Percentiles rank a stretch among this genome's conserved stretches.
These are phyloP conservation scores for Citrus trifoliata DNA, from an alignment of 345 rosid species.

Conservation along the genomic window DNA sequence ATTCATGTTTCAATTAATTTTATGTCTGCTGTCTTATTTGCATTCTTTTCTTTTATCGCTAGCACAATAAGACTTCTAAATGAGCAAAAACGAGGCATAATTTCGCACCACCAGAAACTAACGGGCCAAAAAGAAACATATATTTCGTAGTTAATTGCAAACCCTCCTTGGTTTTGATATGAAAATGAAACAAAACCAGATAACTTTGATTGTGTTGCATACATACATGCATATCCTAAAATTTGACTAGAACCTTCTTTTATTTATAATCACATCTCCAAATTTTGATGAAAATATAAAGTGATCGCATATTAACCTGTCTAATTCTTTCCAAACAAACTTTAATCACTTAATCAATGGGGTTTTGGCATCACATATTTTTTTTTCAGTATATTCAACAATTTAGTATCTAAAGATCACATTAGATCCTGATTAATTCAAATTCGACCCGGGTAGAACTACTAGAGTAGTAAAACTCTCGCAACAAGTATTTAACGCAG, in stretches of 20 bases:
- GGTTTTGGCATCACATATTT: background rate
- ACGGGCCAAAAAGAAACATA: background rate
- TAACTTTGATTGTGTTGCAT: background rate
- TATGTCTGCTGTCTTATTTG: background rate
- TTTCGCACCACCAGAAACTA: background rate
- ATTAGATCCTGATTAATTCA: no score
- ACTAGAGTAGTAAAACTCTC: no score
- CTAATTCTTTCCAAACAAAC: background rate
- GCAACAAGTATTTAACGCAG: no score
- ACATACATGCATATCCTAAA: background rate
- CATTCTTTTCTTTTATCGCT: background rate
- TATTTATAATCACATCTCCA: background rate
- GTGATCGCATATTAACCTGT: background rate
- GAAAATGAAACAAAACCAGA: background rate
- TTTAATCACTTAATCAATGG: background rate
- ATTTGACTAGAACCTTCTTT: background rate
- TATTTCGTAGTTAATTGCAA: background rate
- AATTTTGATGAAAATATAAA: background rate
- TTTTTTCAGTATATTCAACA: no score
- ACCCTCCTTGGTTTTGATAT: background rate
- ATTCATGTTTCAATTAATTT: background rate
- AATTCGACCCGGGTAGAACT: accelerated
- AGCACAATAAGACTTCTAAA: background rate
- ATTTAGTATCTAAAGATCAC: no score
- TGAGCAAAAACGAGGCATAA: background rate